Percentiles rank a stretch among this genome's conserved stretches.
These are phyloP conservation scores for Adansonia grandidieri DNA, from an alignment of 441 rosid genomes.

Conservation along the genomic window DNA sequence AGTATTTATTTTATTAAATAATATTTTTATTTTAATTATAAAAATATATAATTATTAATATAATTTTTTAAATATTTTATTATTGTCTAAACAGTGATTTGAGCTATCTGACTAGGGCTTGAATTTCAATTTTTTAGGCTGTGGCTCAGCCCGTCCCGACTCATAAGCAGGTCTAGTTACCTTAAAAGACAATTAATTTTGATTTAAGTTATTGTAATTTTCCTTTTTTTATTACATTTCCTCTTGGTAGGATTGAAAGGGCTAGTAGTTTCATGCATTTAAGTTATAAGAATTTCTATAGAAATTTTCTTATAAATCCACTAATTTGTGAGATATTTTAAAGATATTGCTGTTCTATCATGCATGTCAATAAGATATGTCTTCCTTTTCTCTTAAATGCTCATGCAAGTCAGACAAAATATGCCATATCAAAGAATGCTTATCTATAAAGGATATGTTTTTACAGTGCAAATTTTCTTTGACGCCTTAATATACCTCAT, in stretches of 20 bases:
- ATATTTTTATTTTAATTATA: too few species aligned
- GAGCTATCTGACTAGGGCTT: too few species aligned
- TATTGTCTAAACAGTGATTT: too few species aligned
- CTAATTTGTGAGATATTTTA: constrained; percentile 5
- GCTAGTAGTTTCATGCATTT: not conserved
- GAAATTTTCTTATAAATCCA: constrained; percentile 1
- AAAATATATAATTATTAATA: too few species aligned
- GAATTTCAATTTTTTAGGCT: too few species aligned
- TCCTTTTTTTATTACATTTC: not conserved
- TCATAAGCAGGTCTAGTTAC: too few species aligned
- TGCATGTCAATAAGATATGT: not conserved
- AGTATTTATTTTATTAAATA: too few species aligned
- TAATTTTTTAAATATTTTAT: too few species aligned
- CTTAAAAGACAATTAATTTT: not conserved
- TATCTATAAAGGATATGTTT: not conserved
- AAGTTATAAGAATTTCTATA: not conserved
- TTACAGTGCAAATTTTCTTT: constrained; percentile 12
- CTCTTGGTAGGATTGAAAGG: constrained; percentile 1
- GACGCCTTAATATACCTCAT: not conserved
- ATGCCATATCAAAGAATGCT: not conserved
- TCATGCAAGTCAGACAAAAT: not conserved
- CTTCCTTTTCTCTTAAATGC: not conserved
- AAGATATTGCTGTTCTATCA: not conserved
- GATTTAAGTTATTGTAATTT: constrained; percentile 3
- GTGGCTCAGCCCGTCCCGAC: too few species aligned